Evolutionary conservation across 805 yeast genomes (phyloP), one percentile per base, ranked within the genome.

Genomic region (Starmerella floris): DNA sequence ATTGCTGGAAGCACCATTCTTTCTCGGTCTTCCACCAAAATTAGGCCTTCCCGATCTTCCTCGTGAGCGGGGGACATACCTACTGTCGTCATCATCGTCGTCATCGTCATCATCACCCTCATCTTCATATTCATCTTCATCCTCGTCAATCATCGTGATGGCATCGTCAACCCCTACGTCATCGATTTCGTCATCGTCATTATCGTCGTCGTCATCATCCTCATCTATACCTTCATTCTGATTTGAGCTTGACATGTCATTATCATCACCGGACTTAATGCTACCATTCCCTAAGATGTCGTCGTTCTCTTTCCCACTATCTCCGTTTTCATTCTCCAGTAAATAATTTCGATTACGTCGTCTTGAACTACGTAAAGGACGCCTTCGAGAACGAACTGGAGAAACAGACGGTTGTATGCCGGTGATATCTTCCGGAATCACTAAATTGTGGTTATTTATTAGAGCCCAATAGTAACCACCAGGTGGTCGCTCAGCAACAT

Each of bases 401-500:
- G 28, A 8, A 8, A 13, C 11, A 9, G 28, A 8, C 13, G 28
- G 28, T 25, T 8, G 28, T 13, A 13, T 13, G 11, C 11, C 28
- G 11, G 8, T n/a, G 17, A 30, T 30, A 30, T 30, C 32, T 5
- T 30, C 32, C n/a, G 17, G 17, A n/a, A 11, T 15, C 26, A 10
- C 26, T n/a, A 16, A 16, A 11, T 13, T 16, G 4, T n/a, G 11
- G 3, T 27, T n/a, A 19, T 30, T 32, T 19, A 43, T 19, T 2
- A 51, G 44, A 8, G 53, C 49, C 54, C 55, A 48, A 40, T 45
- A 48, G 22, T 28, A 42, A 6, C 52, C 54, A 13, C 54, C 54
- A 9, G 56, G 54, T 4, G 56, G 53, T 19, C 41, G 40, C n/a
- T 41, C 47, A 2, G 25, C 5, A 16, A 42, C 45, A 11, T 31